Evolutionary conservation across 768 basidiomycete species (phyloP), one percentile per base, ranked within the genome.

Genomic region (Pulveroboletus sp.): DNA sequence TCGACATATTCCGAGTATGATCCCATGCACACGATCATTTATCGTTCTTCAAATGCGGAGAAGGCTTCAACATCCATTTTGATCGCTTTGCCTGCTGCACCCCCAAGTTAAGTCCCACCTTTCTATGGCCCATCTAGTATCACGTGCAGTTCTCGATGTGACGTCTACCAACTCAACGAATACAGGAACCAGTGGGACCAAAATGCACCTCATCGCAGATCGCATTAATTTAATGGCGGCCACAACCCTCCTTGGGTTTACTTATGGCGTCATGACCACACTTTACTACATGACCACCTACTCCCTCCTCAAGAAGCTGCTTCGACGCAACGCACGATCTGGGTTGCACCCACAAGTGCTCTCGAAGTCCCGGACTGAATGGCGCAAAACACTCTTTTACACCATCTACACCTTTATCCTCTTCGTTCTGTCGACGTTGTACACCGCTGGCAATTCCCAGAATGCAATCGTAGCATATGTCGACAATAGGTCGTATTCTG

Each of bases 391-490:
- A 13, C 28, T 61, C n/a, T 63, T 65, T 30, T 61, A 66, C 43
- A 46, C 69, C 41, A 5, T 4, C 8, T 70, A 66, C 43, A 61
- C 67, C 17, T 46, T 54, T 15, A 37, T 57, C 45, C 21, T 69
- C 31, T 70, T 70, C 33, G 38, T 62, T 24, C 43, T 68, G 9
- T 63, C 45, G 36, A 64, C 64, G 6, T 4, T 69, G 30, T 69
- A 60, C 38, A 57, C 57, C n/a, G 54, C 58, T 27, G 57, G 60
- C 24, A 69, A 64, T 46, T 63, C 65, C 33, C 62, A 59, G 39
- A 57, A 58, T 8, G 57, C 69, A 8, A 55, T 63, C 41, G 43
- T 70, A 6, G 58, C 56, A 49, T 69, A 60, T 43, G 55, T 69
- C 37, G 53, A 69, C 9, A 64, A 70, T 40, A 55, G 68, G 43